Conservation (phyloP, 1,139 yeast genomes). For the Kurtzmaniella natalensis region DNA sequence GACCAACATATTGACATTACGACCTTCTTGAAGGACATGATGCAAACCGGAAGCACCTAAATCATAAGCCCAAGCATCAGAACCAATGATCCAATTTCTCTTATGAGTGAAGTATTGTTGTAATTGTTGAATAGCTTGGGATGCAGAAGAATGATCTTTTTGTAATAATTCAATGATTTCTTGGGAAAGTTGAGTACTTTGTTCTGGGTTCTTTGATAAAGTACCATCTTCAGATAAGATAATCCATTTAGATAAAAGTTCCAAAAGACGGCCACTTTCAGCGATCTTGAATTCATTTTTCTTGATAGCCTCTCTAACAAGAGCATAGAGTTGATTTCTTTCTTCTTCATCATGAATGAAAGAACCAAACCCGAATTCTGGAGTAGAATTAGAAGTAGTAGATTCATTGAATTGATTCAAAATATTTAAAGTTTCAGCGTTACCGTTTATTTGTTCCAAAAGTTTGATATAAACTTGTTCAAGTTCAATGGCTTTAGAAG, state of each 20-base stretch:
- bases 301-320: conserved; percentile 50
- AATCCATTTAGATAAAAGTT: conserved; percentile 68
- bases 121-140: conserved; percentile 43
- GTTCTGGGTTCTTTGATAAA: conserved; percentile 14
- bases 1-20: conserved; percentile 78
- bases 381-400: conserved; percentile 48
- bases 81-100: conserved; percentile 83
- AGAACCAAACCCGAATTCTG: conserved; percentile 86
- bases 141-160: conserved; percentile 31
- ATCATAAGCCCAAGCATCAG: conserved; percentile 95
- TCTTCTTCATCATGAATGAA: conserved; percentile 57
- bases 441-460: conserved; percentile 60
- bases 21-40: conserved; percentile 69
- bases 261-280: conserved; percentile 47
- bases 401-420: conserved; percentile 48
- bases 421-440: conserved; percentile 38
- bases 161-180: conserved; percentile 41
- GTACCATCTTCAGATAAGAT: conserved; percentile 33
- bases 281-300: conserved; percentile 43
- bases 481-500: conserved; percentile 44
- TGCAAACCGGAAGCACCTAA: conserved; percentile 91
- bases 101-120: conserved; percentile 42
- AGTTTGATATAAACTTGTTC: conserved; percentile 81
- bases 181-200: conserved; percentile 22
- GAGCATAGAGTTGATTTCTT: conserved; percentile 40